Evolutionary conservation across 345 rosid species (phyloP), one percentile per base, ranked within the genome.

Genomic region (Turnera subulata): DNA sequence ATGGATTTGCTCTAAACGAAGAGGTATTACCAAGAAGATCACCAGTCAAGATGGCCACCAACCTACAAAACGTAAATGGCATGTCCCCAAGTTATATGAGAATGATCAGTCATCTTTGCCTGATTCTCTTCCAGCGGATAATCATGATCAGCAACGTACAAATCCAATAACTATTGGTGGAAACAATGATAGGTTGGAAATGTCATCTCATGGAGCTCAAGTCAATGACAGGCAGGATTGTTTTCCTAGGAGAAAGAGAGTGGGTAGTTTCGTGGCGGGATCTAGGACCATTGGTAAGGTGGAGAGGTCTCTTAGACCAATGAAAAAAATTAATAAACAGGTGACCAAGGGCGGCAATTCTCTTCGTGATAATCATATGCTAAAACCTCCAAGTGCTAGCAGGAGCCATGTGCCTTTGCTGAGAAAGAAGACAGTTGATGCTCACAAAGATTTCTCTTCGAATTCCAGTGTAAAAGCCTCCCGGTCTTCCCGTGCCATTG

Each of bases 1-100:
- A 50, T 76, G 94, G 83, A 73, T 74, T 57, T 64, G 84, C 67
- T 76, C 94, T 4, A 85, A 87, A 76, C 78, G 76, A 75, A 70
- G 79, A 22, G 66, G 78, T 68, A 55, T 77, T 19, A 40, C 78
- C 11, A 89, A 80, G 78, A 85, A 81, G 80, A 50, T 63, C 16
- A 57, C 58, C 46, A 75, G 66, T 56, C 55, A 70, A 67, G 84
- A 61, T 47, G 62, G 57, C 17, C 54, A 62, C 50, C 75, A 73
- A 40, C 70, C 81, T 63, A 63, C 39, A 51, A 62, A 53, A 55
- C 63, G 81, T 62, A 68, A 77, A 37, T 64, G 76, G 73, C 82
- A 74, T 78, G 59, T 73, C 66, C 59, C 78, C 53, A 62, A 23
- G 50, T 73, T 68, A 56, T 73, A 71, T 64, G 84, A 86, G 18